Percentiles rank a stretch among this genome's conserved stretches.
phyloP scores from a whole-genome alignment of 2,329 filamentous ascomycete genomes.

The Pestalotiopsis fici region DNA sequence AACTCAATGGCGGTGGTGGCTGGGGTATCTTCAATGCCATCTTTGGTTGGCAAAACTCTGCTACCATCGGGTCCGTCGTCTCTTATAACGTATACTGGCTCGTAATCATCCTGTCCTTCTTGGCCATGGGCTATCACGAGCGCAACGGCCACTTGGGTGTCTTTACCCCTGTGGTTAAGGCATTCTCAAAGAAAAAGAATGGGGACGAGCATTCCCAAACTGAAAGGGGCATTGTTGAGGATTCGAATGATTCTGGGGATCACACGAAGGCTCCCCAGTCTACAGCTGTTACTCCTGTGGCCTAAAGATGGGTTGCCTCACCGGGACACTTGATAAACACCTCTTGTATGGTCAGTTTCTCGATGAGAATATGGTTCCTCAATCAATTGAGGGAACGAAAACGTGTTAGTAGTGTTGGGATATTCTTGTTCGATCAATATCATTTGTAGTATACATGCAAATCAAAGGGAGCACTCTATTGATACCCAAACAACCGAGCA shows the following conservation, averaged over 20 bases:
- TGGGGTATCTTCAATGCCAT: slow-evolving; percentile 90
- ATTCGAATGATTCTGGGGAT: neutral
- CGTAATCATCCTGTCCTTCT: slow-evolving; percentile 64
- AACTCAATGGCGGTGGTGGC: slow-evolving; percentile 70
- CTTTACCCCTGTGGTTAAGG: neutral
- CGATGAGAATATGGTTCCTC: no score
- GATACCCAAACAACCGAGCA: no score
- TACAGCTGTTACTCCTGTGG: neutral
- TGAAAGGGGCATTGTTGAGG: neutral
- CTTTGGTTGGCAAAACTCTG: slow-evolving; percentile 85
- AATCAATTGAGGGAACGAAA: no score
- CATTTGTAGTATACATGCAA: no score
- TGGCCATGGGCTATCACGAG: slow-evolving; percentile 69
- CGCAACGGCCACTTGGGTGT: slow-evolving; percentile 39
- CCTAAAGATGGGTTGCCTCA: neutral
- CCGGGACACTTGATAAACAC: no score
- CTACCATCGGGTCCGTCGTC: slow-evolving; percentile 84
- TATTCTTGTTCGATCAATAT: no score
- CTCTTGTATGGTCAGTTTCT: no score
- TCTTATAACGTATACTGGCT: slow-evolving; percentile 91
- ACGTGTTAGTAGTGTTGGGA: no score
- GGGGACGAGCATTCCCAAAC: neutral
- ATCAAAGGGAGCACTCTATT: no score
- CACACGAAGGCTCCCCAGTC: neutral
- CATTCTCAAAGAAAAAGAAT: neutral